phyloP scores from a whole-genome alignment of 805 yeast species.

The Yarrowia sp. region DNA sequence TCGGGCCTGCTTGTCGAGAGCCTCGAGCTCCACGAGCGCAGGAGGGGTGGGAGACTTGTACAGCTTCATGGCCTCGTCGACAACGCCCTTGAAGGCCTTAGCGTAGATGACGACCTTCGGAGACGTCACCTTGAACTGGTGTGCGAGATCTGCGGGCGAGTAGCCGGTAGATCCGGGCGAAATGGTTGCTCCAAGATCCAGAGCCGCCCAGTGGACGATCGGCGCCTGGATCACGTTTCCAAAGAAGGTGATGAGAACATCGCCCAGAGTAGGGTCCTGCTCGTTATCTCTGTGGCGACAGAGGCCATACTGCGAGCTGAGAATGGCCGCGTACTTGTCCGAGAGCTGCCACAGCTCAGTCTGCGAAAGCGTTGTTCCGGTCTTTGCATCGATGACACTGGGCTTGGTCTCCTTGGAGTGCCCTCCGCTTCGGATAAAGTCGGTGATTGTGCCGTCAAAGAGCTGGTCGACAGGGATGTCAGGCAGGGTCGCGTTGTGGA shows the following conservation, averaged over 20 bases:
- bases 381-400: constrained; percentile 5
- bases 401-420: neutral
- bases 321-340: neutral
- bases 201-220: constrained; percentile 5
- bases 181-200: constrained; percentile 18
- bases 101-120: constrained; percentile 13
- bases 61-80: constrained; percentile 1
- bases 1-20: neutral
- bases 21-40: neutral
- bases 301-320: neutral
- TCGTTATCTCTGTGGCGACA: constrained; percentile 16
- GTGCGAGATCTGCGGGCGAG: constrained; percentile 18
- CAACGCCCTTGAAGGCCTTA: neutral
- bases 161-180: constrained; percentile 18
- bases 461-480: neutral
- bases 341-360: neutral
- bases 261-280: neutral
- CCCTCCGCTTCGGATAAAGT: constrained; percentile 19
- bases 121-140: constrained; percentile 7
- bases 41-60: constrained; percentile 6
- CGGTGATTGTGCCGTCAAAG: constrained; percentile 20
- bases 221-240: constrained; percentile 19
- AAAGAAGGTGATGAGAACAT: constrained; percentile 16
- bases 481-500: constrained; percentile 4
- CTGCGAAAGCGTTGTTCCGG: neutral